phyloP scores from a whole-genome alignment of 1,284 basidiomycete genomes.

The Meira miltonrushii region DNA sequence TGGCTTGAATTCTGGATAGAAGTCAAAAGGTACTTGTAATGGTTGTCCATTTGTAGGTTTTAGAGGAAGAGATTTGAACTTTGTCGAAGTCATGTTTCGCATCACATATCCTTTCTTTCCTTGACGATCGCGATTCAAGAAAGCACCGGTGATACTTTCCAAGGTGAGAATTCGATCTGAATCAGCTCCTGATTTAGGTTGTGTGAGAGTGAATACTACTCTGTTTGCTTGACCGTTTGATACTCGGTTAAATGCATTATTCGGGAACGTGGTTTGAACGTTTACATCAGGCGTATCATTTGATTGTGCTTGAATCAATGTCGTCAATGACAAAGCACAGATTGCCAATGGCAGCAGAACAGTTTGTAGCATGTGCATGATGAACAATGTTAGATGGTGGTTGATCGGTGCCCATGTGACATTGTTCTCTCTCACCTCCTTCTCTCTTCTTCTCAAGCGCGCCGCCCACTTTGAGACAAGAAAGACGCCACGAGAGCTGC shows the following conservation, averaged over 20 bases:
- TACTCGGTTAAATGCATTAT: constrained; percentile 46
- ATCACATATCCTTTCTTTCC: constrained; percentile 43
- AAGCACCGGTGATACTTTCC: constrained; percentile 46
- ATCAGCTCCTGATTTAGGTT: constrained; percentile 23
- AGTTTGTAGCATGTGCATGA: no score
- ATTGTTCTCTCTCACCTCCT: no score
- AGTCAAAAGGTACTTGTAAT: constrained; percentile 46
- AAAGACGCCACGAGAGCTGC: no score
- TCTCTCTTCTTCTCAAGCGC: no score
- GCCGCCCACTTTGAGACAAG: no score
- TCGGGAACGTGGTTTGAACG: constrained; percentile 46
- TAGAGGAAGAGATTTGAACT: constrained; percentile 40
- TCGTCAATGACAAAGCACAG: neutral
- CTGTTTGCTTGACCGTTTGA: constrained; percentile 49
- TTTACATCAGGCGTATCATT: constrained; percentile 44
- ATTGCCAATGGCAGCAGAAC: neutral
- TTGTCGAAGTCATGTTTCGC: constrained; percentile 49
- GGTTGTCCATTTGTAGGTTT: constrained; percentile 30
- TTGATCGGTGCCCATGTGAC: no score
- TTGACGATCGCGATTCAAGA: constrained; percentile 46
- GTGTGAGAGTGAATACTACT: constrained; percentile 44
- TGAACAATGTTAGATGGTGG: no score
- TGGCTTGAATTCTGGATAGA: constrained; percentile 50
- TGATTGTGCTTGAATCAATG: constrained; percentile 25
- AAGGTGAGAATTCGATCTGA: constrained; percentile 39